Evolutionary conservation across 2,329 filamentous ascomycete species (phyloP).

Genomic region (Rhynchosporium agropyri): DNA sequence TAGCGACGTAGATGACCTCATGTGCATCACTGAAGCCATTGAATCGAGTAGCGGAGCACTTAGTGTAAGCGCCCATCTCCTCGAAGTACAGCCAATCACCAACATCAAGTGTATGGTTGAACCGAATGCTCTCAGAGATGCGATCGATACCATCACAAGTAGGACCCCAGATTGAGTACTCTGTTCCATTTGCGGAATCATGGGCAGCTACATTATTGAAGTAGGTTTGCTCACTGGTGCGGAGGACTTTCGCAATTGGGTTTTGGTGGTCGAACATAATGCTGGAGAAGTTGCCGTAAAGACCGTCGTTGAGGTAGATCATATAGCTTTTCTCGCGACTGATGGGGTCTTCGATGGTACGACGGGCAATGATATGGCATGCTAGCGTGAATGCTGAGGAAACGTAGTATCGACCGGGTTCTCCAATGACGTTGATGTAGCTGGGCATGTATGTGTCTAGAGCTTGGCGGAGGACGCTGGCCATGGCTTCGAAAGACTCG

Average conservation of each 20-base stretch:
- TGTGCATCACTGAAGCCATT: constrained; percentile 95
- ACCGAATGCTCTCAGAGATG: constrained; percentile 79
- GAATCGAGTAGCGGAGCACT: constrained; percentile 96
- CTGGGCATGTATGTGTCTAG: constrained; percentile 85
- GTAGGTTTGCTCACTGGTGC: constrained; percentile 58
- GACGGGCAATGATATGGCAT: constrained; percentile 93
- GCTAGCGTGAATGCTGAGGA: constrained; percentile 91
- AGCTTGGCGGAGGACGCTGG: constrained; percentile 74
- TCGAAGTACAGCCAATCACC: constrained; percentile 99
- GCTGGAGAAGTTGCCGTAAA: constrained; percentile 98
- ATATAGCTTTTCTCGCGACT: constrained; percentile 78
- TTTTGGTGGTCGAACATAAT: constrained; percentile 99
- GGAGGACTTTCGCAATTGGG: constrained; percentile 80
- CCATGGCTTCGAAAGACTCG: constrained; percentile 91
- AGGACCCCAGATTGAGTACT: constrained; percentile 97
- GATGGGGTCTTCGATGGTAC: constrained; percentile 75
- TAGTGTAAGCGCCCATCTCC: constrained; percentile 98
- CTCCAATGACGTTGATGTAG: constrained; percentile 82
- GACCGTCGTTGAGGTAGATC: constrained; percentile 96
- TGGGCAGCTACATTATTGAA: constrained; percentile 59
- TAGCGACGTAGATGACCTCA: constrained; percentile 92
- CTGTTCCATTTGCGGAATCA: constrained; percentile 57
- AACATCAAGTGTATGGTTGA: constrained; percentile 78
- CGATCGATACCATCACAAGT: constrained; percentile 98
- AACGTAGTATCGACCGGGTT: constrained; percentile 96